phyloP scores from a whole-genome alignment of 2,329 filamentous ascomycete genomes.

The Pseudohalonectria lignicola region DNA sequence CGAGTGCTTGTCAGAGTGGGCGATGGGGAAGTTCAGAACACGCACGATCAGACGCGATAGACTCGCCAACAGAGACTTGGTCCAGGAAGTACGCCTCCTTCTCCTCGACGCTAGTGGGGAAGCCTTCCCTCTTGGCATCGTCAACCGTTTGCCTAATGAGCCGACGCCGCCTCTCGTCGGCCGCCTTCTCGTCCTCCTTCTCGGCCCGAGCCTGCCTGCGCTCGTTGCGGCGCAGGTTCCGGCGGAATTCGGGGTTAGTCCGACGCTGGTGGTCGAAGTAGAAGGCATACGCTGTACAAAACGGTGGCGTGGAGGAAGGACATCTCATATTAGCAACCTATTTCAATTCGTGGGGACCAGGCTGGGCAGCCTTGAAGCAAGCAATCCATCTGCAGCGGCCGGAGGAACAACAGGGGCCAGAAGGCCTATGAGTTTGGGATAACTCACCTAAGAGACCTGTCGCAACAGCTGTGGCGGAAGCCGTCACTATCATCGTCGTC shows the following conservation, averaged over 20 bases:
- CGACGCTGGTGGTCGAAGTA: conserved; percentile 62
- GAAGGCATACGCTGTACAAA: conserved; percentile 44
- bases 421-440: too few species aligned
- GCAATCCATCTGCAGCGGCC: too few species aligned
- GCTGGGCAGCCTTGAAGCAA: too few species aligned
- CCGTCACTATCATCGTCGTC: conserved; percentile 46
- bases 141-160: conserved; percentile 66
- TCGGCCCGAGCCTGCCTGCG: conserved; percentile 59
- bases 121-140: conserved; percentile 80
- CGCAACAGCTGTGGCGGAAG: conserved; percentile 49
- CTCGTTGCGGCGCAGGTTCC: conserved; percentile 62
- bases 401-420: too few species aligned
- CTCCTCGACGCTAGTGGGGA: conserved; percentile 82
- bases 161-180: conserved; percentile 56
- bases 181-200: conserved; percentile 60
- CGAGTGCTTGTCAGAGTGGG: too few species aligned
- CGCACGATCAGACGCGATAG: conserved; percentile 71
- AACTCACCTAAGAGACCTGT: conserved; percentile 49
- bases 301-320: conserved; percentile 1
- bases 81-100: conserved; percentile 95
- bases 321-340: too few species aligned
- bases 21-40: too few species aligned
- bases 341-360: too few species aligned
- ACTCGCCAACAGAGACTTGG: conserved; percentile 83
- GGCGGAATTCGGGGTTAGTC: conserved; percentile 53